Conservation (phyloP, 192 early-diverging fungal species). For the Podila minutissima region DNA sequence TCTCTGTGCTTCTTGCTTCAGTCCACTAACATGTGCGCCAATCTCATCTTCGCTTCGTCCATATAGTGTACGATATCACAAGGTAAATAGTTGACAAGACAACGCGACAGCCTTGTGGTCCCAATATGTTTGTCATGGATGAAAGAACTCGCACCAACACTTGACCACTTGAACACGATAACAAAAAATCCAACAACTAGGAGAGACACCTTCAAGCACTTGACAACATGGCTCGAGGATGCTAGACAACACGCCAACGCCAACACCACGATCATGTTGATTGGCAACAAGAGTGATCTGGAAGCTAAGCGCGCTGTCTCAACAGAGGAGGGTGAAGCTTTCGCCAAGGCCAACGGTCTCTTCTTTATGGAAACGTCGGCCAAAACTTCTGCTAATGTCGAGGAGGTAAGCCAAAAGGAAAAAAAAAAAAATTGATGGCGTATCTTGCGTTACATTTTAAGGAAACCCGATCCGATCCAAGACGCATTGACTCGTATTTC, state of each 20-base stretch:
- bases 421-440: neutral
- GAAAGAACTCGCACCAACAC: too few species aligned
- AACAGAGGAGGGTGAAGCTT: slow-evolving; percentile 86
- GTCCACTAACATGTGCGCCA: slow-evolving; percentile 11
- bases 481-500: neutral
- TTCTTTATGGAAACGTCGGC: slow-evolving; percentile 94
- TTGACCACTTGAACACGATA: too few species aligned
- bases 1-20: slow-evolving; percentile 1
- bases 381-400: slow-evolving; percentile 89
- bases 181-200: slow-evolving; percentile 2
- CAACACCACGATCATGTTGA: slow-evolving; percentile 88
- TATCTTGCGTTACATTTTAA: too few species aligned
- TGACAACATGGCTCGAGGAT: slow-evolving; percentile 64
- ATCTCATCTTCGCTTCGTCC: neutral
- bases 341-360: slow-evolving; percentile 86
- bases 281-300: slow-evolving; percentile 95
- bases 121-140: too few species aligned
- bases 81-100: slow-evolving; percentile 51
- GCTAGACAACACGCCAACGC: slow-evolving; percentile 90
- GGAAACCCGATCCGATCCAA: too few species aligned
- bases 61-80: slow-evolving; percentile 82
- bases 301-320: slow-evolving; percentile 83
- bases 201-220: slow-evolving; percentile 56
- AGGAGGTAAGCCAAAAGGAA: slow-evolving; percentile 55
- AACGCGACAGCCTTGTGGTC: neutral